Evolutionary conservation across 2,329 filamentous ascomycete genomes (phyloP).

Genomic region (Hypoxylon sp.): DNA sequence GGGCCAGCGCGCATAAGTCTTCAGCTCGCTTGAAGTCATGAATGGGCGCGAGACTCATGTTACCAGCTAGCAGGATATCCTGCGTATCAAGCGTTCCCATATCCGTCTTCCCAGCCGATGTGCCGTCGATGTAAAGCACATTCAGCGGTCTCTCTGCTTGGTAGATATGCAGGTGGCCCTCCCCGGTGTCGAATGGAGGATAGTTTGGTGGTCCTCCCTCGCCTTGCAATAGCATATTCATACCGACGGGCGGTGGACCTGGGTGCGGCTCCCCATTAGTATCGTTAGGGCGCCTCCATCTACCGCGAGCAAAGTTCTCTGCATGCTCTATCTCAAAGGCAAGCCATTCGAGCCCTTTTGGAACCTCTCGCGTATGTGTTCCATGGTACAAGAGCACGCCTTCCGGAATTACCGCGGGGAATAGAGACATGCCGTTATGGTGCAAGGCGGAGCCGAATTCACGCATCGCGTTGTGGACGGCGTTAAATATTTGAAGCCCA

Average conservation of each 20-base stretch:
- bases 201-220: constrained; percentile 17
- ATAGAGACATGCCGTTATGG: constrained; percentile 83
- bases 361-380: constrained; percentile 59
- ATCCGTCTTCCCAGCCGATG: constrained; percentile 74
- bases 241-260: neutral
- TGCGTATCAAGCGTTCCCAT: constrained; percentile 79
- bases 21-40: constrained; percentile 68
- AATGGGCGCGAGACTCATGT: constrained; percentile 47
- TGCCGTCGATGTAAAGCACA: constrained; percentile 79
- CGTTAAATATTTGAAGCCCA: constrained; percentile 79
- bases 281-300: constrained; percentile 20
- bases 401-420: constrained; percentile 74
- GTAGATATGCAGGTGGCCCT: constrained; percentile 78
- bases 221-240: constrained; percentile 9
- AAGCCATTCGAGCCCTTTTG: constrained; percentile 76
- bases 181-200: constrained; percentile 28
- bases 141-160: constrained; percentile 69
- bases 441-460: constrained; percentile 81
- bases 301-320: constrained; percentile 69
- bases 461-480: constrained; percentile 78
- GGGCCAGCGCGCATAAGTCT: constrained; percentile 69
- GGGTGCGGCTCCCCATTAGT: constrained; percentile 16
- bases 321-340: constrained; percentile 85
- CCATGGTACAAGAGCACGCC: constrained; percentile 80
- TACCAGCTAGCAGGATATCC: constrained; percentile 71